Base-by-base conservation (phyloP, 1,139 yeast genomes). In the Yamadazyma siamensis region DNA sequence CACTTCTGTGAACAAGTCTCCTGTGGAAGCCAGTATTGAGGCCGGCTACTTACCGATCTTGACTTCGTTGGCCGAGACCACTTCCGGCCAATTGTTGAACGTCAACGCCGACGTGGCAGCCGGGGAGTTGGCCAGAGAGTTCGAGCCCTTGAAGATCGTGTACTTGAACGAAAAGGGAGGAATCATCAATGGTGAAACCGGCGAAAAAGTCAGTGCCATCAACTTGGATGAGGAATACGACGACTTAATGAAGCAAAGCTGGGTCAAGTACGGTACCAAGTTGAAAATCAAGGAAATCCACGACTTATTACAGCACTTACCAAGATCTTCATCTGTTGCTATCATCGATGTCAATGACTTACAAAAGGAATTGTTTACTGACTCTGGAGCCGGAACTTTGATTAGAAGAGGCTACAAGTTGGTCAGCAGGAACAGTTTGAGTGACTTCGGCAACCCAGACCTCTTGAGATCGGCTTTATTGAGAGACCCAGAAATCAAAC, bases 101-200 rank as follows among this genome's bases (percentile, higher is more conserved):
- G 98, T 91, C 40, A 91, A 91, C 56, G 99, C 99, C 6, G 99
- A 91, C 54, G 96, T 91, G 32, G 98, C 98, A 26, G 99, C 99
- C 28, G 95, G 96, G 47, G 97, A 91, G 61, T 75, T 91, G 45
- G 97, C 98, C 14, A 77, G 97, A 55, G 96, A 86, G 36, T 85
- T 91, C 47, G 96, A 91, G 61, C 99, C 99, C 11, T 76, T 91
- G 55, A 91, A 91, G 61, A 89, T 91, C 44, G 98, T 94, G 28
- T 91, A 91, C 56, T 69, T 91, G 59, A 89, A 89, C 59, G 99
- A 91, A 61, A 91, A 91, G 62, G 99, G 99, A 45, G 99, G 98
- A 40, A 83, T 91, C 42, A 79, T 87, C 52, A 88, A 91, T 54
- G 97, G 98, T 34, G 78, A 74, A 46, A 84, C 95, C 16, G 91